Base-by-base conservation (phyloP, 1,284 basidiomycete species). In the Tilletiaria anomala region DNA sequence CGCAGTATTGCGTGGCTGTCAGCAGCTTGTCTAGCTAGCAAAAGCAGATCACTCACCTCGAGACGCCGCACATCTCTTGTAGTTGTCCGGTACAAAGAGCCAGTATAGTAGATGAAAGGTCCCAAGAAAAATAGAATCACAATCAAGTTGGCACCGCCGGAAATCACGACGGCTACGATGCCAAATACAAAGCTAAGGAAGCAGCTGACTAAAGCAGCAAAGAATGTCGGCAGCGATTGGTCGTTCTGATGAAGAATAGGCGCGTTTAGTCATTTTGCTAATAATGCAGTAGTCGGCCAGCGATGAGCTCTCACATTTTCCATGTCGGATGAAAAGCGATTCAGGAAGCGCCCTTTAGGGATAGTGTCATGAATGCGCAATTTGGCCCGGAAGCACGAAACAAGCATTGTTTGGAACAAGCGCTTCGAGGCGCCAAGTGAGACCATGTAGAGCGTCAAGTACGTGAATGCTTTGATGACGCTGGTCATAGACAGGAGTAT, bases 311-410 rank as follows among this genome's bases (percentile, higher is more conserved):
- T 8, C 8, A 6, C 8, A 26, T 6, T 26, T 8, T 14, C 14
- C 24, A 26, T 23, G 35, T 37, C 35, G 17, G 35, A 37, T 8
- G 20, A 20, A 23, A 37, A 37, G 14, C 35, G 35, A 37, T 10
- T 14, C 35, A 37, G 14, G 20, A 37, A 23, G 11, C 35, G 18
- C 11, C 35, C 35, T 12, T 19, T 16, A 14, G 21, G 35, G 4
- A 23, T 37, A 14, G 35, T 37, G 19, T 37, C 35, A 17, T 37
- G 35, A 23, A 22, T 23, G 10, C 35, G 35, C 10, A 37, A 14
- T 14, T 20, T 20, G 14, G 35, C 35, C 3, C 35, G 35, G 20
- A 21, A 37, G 20, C 22, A n/a, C 16, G 35, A 20, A 14, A 14
- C 14, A n/a, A 37, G 21, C 18, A 23, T 23, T 4, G 22, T 11